A percentile compares a stretch with the other conserved stretches of the same genome.
Conservation (phyloP, 257 asterid species). For the Cruciata laevipes region DNA sequence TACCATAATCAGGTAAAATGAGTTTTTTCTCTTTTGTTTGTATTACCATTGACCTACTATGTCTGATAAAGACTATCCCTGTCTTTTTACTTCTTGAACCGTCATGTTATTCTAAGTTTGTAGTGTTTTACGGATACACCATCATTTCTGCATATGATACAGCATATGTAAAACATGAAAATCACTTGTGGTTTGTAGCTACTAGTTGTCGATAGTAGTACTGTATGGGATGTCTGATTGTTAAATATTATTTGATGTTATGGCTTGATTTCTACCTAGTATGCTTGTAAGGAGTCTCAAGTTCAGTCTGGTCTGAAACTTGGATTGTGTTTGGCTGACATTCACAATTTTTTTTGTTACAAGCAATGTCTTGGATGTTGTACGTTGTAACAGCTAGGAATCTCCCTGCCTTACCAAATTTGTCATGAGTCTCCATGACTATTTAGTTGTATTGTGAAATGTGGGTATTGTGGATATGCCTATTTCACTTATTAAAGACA, state of each 20-base stretch:
- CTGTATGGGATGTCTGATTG: not conserved
- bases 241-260: not conserved
- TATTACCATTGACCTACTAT: not conserved
- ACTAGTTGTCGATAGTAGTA: not conserved
- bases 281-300: not conserved
- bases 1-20: slow-evolving; percentile 70
- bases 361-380: too few species aligned
- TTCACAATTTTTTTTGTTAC: not conserved
- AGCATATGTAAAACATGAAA: not conserved
- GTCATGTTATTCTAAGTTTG: not conserved
- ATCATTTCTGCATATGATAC: not conserved
- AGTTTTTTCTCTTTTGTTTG: not conserved
- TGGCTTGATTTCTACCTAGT: not conserved
- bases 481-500: too few species aligned
- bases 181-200: not conserved
- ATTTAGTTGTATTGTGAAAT: too few species aligned
- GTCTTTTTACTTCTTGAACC: not conserved
- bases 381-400: not conserved
- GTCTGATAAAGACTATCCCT: not conserved
- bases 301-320: not conserved
- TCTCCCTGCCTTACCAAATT: not conserved
- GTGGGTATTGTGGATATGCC: too few species aligned
- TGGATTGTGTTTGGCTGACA: not conserved
- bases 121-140: not conserved
- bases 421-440: not conserved